These are phyloP conservation scores for Scheffersomyces cryptocercus DNA, from an alignment of 1,139 yeast species.

Conservation along the genomic window DNA sequence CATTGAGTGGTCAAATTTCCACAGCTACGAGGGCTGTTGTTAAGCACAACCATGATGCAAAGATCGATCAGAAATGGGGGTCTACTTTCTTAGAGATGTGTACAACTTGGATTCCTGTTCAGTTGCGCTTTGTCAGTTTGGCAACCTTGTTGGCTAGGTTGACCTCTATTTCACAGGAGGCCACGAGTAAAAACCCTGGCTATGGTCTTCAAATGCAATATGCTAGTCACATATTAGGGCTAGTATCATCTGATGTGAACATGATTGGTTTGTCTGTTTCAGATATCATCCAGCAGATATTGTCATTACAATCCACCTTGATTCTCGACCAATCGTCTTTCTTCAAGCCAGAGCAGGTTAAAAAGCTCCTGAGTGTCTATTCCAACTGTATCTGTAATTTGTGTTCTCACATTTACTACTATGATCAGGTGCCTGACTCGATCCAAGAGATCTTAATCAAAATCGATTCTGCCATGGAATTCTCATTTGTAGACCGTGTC, in stretches of 20 bases:
- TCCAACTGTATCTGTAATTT: slow-evolving; percentile 59
- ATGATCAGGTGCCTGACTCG: slow-evolving; percentile 79
- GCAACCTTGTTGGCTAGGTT: slow-evolving; percentile 41
- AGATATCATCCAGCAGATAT: slow-evolving; percentile 68
- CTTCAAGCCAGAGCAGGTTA: slow-evolving; percentile 22
- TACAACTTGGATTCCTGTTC: slow-evolving; percentile 85
- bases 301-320: slow-evolving; percentile 57
- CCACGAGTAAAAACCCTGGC: slow-evolving; percentile 21
- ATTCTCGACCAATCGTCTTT: slow-evolving; percentile 28
- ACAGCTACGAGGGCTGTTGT: slow-evolving; percentile 49
- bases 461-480: slow-evolving; percentile 34
- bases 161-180: slow-evolving; percentile 18
- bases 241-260: slow-evolving; percentile 77
- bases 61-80: slow-evolving; percentile 47
- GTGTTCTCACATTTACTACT: slow-evolving; percentile 72
- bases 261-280: slow-evolving; percentile 89
- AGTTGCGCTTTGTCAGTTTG: slow-evolving; percentile 72
- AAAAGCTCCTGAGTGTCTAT: slow-evolving; percentile 30
- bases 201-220: slow-evolving; percentile 47
- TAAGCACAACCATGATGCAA: slow-evolving; percentile 28
- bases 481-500: slow-evolving; percentile 15
- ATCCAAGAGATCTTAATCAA: slow-evolving; percentile 54
- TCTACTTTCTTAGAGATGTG: slow-evolving; percentile 61
- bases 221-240: slow-evolving; percentile 58
- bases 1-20: slow-evolving; percentile 49